Base-by-base conservation (phyloP, 331 rosid species). In the Rhamnella rubrinervis region DNA sequence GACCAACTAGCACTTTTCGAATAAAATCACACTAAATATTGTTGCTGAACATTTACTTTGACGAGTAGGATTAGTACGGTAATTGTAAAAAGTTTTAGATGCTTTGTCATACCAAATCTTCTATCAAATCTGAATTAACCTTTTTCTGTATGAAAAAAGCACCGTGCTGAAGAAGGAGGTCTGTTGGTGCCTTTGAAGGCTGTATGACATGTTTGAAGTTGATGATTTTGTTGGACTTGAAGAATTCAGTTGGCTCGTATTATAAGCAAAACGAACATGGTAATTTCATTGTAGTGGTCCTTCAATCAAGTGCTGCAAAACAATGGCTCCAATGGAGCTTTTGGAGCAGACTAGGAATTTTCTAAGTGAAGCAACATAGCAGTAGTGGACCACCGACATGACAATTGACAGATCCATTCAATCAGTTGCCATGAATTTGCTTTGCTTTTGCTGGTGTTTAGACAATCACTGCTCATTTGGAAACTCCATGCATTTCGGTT, bases 371-470 rank as follows among this genome's bases (percentile, higher is more conserved):
- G 56, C 31, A 8, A 21, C n/a, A 25, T 6, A 18, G 47, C 47
- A 3, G 37, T 28, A 20, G 1, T 72, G 82, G 79, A 73, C 81
- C 81, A 66, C 71, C 8, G 63, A 59, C 31, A 39, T 16, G 65
- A 6, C 68, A 50, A 58, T 51, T 60, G 65, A 6, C 65, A 50
- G 50, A 58, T 60, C 68, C 46, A 21, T 37, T 8, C 78, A 75
- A 69, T 74, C 75, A 58, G 37, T 61, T 37, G 53, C 72, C 72
- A 59, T 65, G n/a, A 78, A 65, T 62, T 63, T 70, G 18, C 55
- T 55, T 61, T 52, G 79, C 59, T 21, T 13, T 20, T 73, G 68
- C 53, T 59, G 72, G 65, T 20, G 66, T 71, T 35, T 53, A 53
- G 46, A 38, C 31, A 28, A 18, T 35, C 15, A 31, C 41, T 38